Evolutionary conservation across 306 rosid genomes (phyloP).

Genomic region (Vigna nakashimae): DNA sequence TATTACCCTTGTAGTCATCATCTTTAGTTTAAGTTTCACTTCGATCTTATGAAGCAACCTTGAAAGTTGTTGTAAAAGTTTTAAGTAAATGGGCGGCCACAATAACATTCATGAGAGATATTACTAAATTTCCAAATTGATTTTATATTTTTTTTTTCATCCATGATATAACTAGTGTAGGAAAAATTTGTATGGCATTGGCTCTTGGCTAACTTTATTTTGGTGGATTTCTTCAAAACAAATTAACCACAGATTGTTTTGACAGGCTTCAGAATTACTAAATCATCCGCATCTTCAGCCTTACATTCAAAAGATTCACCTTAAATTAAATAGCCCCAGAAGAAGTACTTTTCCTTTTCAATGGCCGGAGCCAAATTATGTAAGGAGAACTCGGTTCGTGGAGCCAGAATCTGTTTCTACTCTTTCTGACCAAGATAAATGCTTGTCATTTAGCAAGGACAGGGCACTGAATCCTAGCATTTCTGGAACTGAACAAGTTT

Average conservation of each 20-base stretch:
- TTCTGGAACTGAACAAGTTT: constrained; percentile 75
- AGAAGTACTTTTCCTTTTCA: constrained; percentile 60
- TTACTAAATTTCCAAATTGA: constrained; percentile 4
- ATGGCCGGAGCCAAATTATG: constrained; percentile 62
- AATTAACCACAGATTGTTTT: constrained; percentile 30
- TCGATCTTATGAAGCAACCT: background rate
- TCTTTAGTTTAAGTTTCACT: background rate
- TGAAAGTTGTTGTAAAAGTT: background rate
- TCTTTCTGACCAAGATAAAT: constrained; percentile 59
- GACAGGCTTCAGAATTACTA: constrained; percentile 89
- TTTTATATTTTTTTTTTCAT: background rate
- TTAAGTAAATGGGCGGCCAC: background rate
- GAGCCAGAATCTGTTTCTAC: constrained; percentile 59
- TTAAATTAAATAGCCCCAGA: constrained; percentile 75
- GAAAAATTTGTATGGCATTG: constrained; percentile 11
- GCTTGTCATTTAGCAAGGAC: constrained; percentile 65
- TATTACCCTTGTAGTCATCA: background rate
- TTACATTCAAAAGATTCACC: constrained; percentile 76
- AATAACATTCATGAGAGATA: constrained; percentile 6
- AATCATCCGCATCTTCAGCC: constrained; percentile 88
- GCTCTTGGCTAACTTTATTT: constrained; percentile 8
- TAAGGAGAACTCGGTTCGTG: constrained; percentile 70
- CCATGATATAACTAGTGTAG: background rate
- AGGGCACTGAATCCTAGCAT: constrained; percentile 79
- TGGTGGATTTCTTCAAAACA: constrained; percentile 20